Percentiles rank a stretch among this genome's conserved stretches.
phyloP scores from a whole-genome alignment of 129 eudicot genomes.

The Arctium lappa region DNA sequence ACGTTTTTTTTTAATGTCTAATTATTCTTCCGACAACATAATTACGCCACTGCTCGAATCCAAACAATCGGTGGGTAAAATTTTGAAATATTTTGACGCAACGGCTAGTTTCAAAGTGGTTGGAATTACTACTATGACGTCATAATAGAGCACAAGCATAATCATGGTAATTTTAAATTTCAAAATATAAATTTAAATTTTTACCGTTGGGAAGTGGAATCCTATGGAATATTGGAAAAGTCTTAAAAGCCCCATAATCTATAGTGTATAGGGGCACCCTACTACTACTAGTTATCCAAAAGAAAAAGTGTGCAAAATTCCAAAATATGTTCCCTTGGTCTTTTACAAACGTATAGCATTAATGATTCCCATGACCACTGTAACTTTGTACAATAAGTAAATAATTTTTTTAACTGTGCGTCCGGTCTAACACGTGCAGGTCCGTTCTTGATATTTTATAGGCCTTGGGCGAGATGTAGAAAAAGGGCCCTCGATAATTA shows the following conservation, averaged over 20 bases:
- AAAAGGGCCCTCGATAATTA: too few species aligned
- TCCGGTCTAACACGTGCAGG: too few species aligned
- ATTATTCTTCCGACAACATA: too few species aligned
- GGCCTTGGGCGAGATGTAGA: too few species aligned
- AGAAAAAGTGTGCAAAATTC: conserved; percentile 11
- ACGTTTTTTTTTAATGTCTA: too few species aligned
- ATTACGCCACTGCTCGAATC: too few species aligned
- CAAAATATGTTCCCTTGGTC: conserved; percentile 21
- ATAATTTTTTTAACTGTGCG: too few species aligned
- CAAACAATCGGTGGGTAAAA: background rate
- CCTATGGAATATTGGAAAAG: conserved; percentile 1
- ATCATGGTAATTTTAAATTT: background rate
- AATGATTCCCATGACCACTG: conserved; percentile 1
- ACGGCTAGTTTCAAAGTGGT: background rate
- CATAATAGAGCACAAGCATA: background rate
- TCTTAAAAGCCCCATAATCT: conserved; percentile 1
- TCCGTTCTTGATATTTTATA: too few species aligned
- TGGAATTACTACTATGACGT: background rate
- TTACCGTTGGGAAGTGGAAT: conserved; percentile 27
- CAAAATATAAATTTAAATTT: background rate
- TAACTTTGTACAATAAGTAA: too few species aligned
- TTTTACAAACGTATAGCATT: conserved; percentile 7
- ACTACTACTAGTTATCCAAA: background rate
- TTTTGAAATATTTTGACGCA: background rate
- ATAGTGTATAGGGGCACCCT: background rate